Percentiles rank a stretch among this genome's conserved stretches.
phyloP scores from a whole-genome alignment of 345 rosid genomes.

The Nasturtium officinale region DNA sequence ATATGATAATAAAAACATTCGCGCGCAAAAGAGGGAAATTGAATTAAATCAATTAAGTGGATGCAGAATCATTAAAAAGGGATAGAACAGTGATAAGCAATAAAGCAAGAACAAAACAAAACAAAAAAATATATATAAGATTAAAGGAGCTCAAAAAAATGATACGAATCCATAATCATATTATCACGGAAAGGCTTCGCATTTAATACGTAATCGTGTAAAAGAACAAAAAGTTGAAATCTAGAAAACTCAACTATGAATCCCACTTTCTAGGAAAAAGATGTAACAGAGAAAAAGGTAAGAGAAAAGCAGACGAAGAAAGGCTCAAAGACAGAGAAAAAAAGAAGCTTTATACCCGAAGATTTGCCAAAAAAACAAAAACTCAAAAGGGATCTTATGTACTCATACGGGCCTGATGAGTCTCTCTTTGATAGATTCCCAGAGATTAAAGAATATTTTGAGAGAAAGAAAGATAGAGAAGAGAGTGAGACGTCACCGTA shows the following conservation, averaged over 20 bases:
- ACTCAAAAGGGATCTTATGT: conserved; percentile 33
- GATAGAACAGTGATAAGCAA: conserved; percentile 24
- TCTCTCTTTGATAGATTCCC: neutral
- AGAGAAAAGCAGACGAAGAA: neutral
- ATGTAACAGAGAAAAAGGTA: neutral
- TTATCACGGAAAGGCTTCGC: neutral
- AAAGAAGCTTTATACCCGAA: conserved; percentile 25
- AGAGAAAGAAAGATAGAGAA: conserved; percentile 24
- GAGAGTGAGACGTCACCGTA: conserved; percentile 42
- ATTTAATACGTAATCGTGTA: conserved; percentile 17
- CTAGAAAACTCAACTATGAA: conserved; percentile 12
- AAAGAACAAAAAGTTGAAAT: neutral
- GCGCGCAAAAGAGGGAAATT: conserved; percentile 9
- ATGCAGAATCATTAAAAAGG: neutral
- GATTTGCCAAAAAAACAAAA: conserved; percentile 24
- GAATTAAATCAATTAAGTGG: conserved; percentile 10
- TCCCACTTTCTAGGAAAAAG: conserved; percentile 26
- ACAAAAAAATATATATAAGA: too few species aligned
- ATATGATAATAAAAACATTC: conserved; percentile 16
- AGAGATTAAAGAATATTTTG: conserved; percentile 17
- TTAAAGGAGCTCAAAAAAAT: neutral
- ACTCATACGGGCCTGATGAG: conserved; percentile 16
- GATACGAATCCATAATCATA: neutral
- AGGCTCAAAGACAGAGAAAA: neutral
- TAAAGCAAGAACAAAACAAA: too few species aligned